A percentile compares a stretch with the other conserved stretches of the same genome.
Evolutionary conservation across 2,329 filamentous ascomycete species (phyloP).

Genomic region (Fusarium dlaminii): DNA sequence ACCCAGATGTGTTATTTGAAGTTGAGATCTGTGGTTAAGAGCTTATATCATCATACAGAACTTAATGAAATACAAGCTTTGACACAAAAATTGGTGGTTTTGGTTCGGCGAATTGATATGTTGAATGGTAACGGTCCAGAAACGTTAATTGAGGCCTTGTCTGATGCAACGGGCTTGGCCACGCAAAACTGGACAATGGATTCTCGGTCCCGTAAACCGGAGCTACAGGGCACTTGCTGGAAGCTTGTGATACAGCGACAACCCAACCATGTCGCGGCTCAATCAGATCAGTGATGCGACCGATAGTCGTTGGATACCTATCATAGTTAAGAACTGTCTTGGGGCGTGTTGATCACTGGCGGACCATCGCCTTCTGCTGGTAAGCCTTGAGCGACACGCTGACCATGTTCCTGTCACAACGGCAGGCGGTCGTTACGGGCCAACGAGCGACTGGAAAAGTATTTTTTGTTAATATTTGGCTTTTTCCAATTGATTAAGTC

Average conservation of each 20-base stretch:
- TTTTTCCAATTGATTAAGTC: neutral
- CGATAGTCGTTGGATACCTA: neutral
- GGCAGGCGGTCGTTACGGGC: neutral
- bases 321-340: too few species aligned
- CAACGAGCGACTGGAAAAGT: neutral
- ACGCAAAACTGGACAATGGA: neutral
- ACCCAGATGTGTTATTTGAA: neutral
- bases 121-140: neutral
- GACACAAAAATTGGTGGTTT: too few species aligned
- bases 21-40: neutral
- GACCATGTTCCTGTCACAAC: neutral
- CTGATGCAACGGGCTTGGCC: neutral
- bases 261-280: neutral
- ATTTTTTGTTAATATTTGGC: too few species aligned
- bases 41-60: neutral
- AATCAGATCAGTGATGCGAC: neutral
- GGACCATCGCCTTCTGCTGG: neutral
- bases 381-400: neutral
- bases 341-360: neutral
- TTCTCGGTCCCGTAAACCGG: neutral
- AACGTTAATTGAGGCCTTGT: neutral
- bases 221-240: neutral
- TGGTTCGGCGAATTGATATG: neutral
- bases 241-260: neutral
- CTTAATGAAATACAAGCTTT: neutral